Evolutionary conservation across 352 stramenopile species (phyloP).

Genomic region (Globisporangium paddicum): DNA sequence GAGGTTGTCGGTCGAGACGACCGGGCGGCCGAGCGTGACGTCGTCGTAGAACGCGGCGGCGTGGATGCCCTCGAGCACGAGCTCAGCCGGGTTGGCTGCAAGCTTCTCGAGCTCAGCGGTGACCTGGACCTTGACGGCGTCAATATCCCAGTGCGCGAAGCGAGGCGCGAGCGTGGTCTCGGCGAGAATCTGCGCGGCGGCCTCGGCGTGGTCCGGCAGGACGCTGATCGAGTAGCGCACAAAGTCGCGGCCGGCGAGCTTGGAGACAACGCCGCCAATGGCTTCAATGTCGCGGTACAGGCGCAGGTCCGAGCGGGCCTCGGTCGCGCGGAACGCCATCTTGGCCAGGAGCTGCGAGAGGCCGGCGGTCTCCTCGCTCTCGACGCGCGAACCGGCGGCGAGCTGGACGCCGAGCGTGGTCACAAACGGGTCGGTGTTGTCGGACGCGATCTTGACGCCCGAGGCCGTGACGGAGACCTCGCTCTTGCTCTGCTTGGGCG

Average conservation of each 20-base stretch:
- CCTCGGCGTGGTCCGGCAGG: slow-evolving; percentile 58
- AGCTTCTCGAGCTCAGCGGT: slow-evolving; percentile 47
- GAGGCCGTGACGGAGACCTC: slow-evolving; percentile 34
- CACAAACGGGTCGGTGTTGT: slow-evolving; percentile 40
- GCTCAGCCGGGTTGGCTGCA: slow-evolving; percentile 28
- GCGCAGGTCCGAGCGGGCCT: slow-evolving; percentile 68
- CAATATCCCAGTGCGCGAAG: slow-evolving; percentile 77
- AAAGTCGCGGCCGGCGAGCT: slow-evolving; percentile 60
- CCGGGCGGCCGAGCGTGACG: slow-evolving; percentile 51
- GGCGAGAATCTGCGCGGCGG: slow-evolving; percentile 65
- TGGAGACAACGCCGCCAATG: slow-evolving; percentile 62
- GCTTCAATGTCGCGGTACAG: slow-evolving; percentile 82
- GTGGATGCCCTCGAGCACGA: slow-evolving; percentile 59
- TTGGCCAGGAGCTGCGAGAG: slow-evolving; percentile 78
- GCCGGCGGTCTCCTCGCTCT: slow-evolving; percentile 67
- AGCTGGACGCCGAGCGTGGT: slow-evolving; percentile 65
- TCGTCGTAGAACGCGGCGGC: slow-evolving; percentile 82
- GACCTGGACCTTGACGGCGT: slow-evolving; percentile 66
- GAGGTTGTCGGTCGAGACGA: slow-evolving; percentile 54
- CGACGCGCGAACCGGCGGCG: slow-evolving; percentile 48
- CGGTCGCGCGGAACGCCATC: slow-evolving; percentile 79
- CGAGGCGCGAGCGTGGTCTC: slow-evolving; percentile 75
- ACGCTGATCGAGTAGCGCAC: slow-evolving; percentile 79
- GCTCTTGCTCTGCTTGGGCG: slow-evolving; percentile 27
- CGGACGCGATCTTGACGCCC: slow-evolving; percentile 59